phyloP scores from a whole-genome alignment of 768 basidiomycete species.

The Candolleomyces aberdarensis region DNA sequence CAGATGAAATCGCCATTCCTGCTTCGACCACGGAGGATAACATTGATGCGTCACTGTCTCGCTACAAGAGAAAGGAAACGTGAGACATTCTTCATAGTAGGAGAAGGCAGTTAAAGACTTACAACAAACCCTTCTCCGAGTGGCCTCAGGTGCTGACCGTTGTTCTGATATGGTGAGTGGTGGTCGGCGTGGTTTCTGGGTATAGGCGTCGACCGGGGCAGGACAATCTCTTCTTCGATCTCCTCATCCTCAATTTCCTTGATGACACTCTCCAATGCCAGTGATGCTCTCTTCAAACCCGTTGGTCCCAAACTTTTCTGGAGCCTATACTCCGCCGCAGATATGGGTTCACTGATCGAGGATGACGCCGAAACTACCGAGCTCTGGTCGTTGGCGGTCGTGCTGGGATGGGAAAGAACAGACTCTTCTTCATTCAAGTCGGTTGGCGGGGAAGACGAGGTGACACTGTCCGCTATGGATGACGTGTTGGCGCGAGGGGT shows the following conservation, averaged over 20 bases:
- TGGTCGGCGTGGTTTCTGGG: constrained; percentile 37
- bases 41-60: constrained; percentile 33
- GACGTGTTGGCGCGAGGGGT: constrained; percentile 34
- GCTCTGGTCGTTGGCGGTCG: constrained; percentile 20
- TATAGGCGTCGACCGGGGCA: constrained; percentile 60
- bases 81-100: constrained; percentile 5
- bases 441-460: constrained; percentile 55
- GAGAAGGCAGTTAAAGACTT: background rate
- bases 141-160: background rate
- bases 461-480: constrained; percentile 43
- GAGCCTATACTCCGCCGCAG: constrained; percentile 42
- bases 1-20: constrained; percentile 69
- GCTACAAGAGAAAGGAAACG: constrained; percentile 22
- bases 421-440: constrained; percentile 29
- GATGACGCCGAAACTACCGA: constrained; percentile 41
- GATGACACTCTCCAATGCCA: constrained; percentile 74
- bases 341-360: constrained; percentile 30
- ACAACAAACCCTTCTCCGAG: constrained; percentile 1
- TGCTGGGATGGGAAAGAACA: constrained; percentile 38
- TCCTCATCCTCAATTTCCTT: constrained; percentile 70
- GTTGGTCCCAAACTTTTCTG: constrained; percentile 50
- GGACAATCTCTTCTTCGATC: constrained; percentile 71
- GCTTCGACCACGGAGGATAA: constrained; percentile 48
- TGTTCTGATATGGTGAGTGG: constrained; percentile 26
- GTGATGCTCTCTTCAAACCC: constrained; percentile 59